Base-by-base conservation (phyloP, 2,329 filamentous ascomycete species). In the Pseudohalonectria lignicola region DNA sequence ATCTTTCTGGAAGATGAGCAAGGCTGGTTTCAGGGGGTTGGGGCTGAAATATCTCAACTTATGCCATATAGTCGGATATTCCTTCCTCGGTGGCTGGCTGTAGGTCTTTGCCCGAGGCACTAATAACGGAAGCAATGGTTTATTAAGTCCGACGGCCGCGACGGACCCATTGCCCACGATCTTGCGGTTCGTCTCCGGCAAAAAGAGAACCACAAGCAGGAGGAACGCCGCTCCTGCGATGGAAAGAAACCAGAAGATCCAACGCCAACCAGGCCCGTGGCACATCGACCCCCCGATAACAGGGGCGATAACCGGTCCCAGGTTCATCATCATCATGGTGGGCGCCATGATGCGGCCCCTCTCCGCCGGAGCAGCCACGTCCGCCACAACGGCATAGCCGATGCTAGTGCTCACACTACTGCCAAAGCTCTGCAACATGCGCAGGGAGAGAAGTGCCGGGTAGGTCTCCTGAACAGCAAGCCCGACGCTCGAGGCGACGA, bases 231-330 rank as follows among this genome's bases (percentile, higher is more conserved):
- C 53, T 2, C 46, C 49, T 1, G 45, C 45, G 29, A 75, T 71
- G 5, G 62, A 53, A n/a, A 77, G 50, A n/a, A 74, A 72, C 68
- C 70, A 76, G 47, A 76, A 76, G 12, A 67, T 66, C 19, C 61
- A 63, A 36, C 64, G 55, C 72, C 72, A 77, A 3, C 69, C 4
- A 9, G n/a, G n/a, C 29, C 29, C n/a, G 29, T 15, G n/a, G n/a
- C 35, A 11, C 15, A 37, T 18, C 12, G 25, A 25, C 12, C 35
- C 35, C 11, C 35, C 35, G 6, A 76, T 49, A 3, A 74, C 60
- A 0, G 75, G 73, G 0, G 65, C 61, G 23, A 64, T 36, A 1
- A 56, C 54, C 6, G 59, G 56, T 5, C 49, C 59, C 31, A 76
- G 49, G 4, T 70, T 60, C 3, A 58, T 45, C 32, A 58, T 65